Evolutionary conservation across 2,329 filamentous ascomycete species (phyloP).

Genomic region (Exophiala alcalophila): DNA sequence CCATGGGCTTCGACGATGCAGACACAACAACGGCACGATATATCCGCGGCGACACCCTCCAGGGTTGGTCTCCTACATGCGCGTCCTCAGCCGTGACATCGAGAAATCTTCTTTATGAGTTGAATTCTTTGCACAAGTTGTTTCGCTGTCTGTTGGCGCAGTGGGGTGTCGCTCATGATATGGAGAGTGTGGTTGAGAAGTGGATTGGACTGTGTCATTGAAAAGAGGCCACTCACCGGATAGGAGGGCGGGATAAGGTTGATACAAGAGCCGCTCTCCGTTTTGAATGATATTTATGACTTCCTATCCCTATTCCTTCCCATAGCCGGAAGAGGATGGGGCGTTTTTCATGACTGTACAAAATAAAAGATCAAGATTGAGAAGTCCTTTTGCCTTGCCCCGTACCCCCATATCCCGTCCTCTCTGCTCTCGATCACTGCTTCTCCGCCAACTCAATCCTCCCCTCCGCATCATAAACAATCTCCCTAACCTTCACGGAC

Average conservation of each 20-base stretch:
- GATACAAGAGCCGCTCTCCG: background rate
- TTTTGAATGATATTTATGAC: background rate
- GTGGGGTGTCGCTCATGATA: slow-evolving; percentile 48
- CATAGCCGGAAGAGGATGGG: background rate
- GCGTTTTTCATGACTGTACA: too few species aligned
- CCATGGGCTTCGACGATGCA: slow-evolving; percentile 30
- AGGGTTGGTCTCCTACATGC: too few species aligned
- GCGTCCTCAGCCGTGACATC: slow-evolving; percentile 31
- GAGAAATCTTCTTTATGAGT: slow-evolving; percentile 46
- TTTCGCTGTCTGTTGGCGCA: slow-evolving; percentile 45
- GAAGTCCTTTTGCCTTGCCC: background rate
- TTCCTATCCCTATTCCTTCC: too few species aligned
- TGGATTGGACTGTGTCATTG: slow-evolving; percentile 47
- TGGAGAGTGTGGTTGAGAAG: slow-evolving; percentile 44
- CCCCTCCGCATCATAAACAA: slow-evolving; percentile 37
- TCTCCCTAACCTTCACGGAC: slow-evolving; percentile 71
- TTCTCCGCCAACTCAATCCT: slow-evolving; percentile 21
- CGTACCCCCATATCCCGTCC: background rate
- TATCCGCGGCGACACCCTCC: slow-evolving; percentile 34
- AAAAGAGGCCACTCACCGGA: too few species aligned
- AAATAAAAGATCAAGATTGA: too few species aligned
- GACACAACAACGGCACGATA: slow-evolving; percentile 41
- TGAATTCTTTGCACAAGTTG: slow-evolving; percentile 48
- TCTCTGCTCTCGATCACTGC: slow-evolving; percentile 8
- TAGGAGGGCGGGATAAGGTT: too few species aligned